A percentile compares a stretch with the other conserved stretches of the same genome.
phyloP scores from a whole-genome alignment of 106 monocot genomes.

The Agapanthus africanus region DNA sequence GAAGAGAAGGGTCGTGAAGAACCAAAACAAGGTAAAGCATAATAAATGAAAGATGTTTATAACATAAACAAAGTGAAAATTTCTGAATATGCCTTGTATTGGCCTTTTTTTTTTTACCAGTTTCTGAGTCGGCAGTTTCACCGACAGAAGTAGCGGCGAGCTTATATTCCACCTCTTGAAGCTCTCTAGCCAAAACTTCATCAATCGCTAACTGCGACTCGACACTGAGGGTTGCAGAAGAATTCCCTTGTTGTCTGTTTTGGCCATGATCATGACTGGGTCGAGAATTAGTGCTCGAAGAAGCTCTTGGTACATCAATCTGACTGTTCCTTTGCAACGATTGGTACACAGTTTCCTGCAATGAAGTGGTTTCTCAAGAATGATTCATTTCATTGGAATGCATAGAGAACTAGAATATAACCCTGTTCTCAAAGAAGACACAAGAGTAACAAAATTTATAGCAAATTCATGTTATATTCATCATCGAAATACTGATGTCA shows the following conservation, averaged over 20 bases:
- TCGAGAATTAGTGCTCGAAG: constrained; percentile 17
- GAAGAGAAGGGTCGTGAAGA: no score
- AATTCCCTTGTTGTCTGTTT: constrained; percentile 2
- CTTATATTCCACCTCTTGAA: constrained; percentile 50
- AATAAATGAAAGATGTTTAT: no score
- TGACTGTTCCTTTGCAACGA: constrained; percentile 33
- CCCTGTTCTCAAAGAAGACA: background rate
- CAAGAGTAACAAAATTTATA: background rate
- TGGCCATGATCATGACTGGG: constrained; percentile 5
- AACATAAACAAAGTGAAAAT: no score
- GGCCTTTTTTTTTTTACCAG: constrained; percentile 19
- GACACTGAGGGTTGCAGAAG: constrained; percentile 12
- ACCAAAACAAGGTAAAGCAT: no score
- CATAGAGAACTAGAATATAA: background rate
- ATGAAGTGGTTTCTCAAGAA: background rate
- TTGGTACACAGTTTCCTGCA: constrained; percentile 49
- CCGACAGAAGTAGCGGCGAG: constrained; percentile 29
- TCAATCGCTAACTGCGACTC: constrained; percentile 34
- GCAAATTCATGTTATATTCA: background rate
- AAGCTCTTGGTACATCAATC: constrained; percentile 13
- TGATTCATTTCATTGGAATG: background rate
- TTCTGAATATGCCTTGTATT: background rate
- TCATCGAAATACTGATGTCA: no score
- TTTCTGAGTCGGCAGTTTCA: constrained; percentile 20
- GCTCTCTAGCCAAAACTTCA: constrained; percentile 54